Base-by-base conservation (phyloP, 371 early-diverging fungal species). In the Quaeritorhiza haematococci region DNA sequence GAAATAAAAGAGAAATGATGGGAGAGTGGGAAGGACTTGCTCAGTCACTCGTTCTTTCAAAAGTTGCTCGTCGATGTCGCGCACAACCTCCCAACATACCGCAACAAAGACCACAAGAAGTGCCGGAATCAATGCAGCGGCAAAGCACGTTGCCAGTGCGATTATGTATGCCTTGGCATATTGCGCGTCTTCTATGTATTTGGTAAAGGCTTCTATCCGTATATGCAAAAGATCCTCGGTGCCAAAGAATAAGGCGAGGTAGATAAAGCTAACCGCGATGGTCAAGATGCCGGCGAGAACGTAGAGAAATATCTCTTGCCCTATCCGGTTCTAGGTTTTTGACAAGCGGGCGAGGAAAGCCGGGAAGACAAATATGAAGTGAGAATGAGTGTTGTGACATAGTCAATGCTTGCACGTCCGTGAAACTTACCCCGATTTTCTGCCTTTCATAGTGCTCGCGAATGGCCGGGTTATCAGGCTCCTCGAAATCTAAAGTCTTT, bases 61-160 rank as follows among this genome's bases (percentile, higher is more conserved):
- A n/a, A n/a, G n/a, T n/a, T n/a, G n/a, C n/a, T n/a, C n/a, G n/a
- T n/a, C n/a, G n/a, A n/a, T n/a, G n/a, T n/a, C n/a, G n/a, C n/a
- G n/a, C n/a, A n/a, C n/a, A n/a, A n/a, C n/a, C n/a, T n/a, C n/a
- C n/a, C n/a, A n/a, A n/a, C n/a, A 26, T 26, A 56, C 62, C 32
- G 60, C 64, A 28, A 61, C 42, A 29, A 50, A 35, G 29, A 65
- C 46, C 29, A 64, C 52, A 17, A 64, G 41, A 27, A 49, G n/a
- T 33, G 27, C 45, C 38, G 68, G 63, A 28, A 60, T 30, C 3
- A 72, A 23, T 33, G 63, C 53, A 23, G 50, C 51, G 3, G 56
- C 34, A 3, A 72, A 33, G 13, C 57, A 55, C 8, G 62, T 71
- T 49, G 62, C 54, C 4, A 68, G 27, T n/a, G 67, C 72, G 41